A percentile compares a stretch with the other conserved stretches of the same genome.
These are phyloP conservation scores for Mucor indicus DNA, from an alignment of 371 early-diverging fungal species.

Conservation along the genomic window DNA sequence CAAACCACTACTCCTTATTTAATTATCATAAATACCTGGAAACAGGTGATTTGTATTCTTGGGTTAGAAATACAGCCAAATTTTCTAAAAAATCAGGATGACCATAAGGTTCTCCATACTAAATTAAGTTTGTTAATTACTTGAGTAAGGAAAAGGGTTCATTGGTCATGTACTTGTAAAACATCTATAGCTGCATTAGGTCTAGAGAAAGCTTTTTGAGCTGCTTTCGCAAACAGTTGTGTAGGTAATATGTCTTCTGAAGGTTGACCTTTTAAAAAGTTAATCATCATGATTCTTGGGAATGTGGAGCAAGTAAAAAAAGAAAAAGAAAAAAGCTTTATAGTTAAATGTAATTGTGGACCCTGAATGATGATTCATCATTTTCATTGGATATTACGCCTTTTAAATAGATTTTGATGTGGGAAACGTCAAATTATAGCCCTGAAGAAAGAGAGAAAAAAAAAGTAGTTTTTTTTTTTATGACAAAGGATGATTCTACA, in stretches of 20 bases:
- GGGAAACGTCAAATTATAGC: too few relatives aligned
- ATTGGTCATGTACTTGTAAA: conserved; percentile 21
- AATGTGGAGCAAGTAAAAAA: too few relatives aligned
- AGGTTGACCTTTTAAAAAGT: conserved; percentile 34
- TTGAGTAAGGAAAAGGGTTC: neutral
- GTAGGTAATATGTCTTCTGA: conserved; percentile 27
- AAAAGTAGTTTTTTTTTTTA: too few relatives aligned
- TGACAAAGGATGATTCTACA: too few relatives aligned
- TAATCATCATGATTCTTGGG: too few relatives aligned
- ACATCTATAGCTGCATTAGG: conserved; percentile 20
- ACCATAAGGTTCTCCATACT: conserved; percentile 35
- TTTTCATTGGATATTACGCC: too few relatives aligned
- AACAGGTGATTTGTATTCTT: conserved; percentile 18
- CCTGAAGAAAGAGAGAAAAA: too few relatives aligned
- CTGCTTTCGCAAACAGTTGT: conserved; percentile 17
- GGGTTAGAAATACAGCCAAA: conserved; percentile 27
- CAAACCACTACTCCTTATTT: neutral
- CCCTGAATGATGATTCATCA: too few relatives aligned
- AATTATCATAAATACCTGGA: conserved; percentile 9
- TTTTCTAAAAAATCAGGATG: conserved; percentile 15
- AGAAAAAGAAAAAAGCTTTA: too few relatives aligned
- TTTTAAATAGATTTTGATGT: too few relatives aligned
- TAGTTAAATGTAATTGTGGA: too few relatives aligned
- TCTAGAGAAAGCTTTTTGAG: conserved; percentile 12
- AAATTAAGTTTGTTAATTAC: neutral